Base-by-base conservation (phyloP, 805 yeast species). In the Candida mattraensis region DNA sequence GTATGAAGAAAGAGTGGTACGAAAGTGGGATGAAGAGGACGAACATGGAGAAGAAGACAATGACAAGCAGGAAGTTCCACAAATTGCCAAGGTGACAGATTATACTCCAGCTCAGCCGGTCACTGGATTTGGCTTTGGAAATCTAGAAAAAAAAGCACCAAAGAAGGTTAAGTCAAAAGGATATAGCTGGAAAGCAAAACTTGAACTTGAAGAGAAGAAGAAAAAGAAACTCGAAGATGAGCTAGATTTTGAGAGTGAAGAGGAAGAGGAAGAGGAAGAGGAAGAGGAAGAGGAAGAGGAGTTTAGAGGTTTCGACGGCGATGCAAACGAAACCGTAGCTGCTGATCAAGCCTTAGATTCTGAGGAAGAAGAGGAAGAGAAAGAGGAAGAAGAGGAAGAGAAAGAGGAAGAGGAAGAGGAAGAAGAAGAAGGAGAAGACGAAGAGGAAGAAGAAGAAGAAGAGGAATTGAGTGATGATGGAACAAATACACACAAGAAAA, bases 121-220 rank as follows among this genome's bases (percentile, higher is more conserved):
- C 30, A 64, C 69, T 2, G 46, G 46, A 1, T 83, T 83, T 57
- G 84, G 83, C 1, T 84, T 85, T 51, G 59, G 67, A 4, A 72
- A 78, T 52, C 61, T 78, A 3, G 69, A 72, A 23, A 55, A 50
- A 21, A 35, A 30, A 2, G 39, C 35, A 9, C n/a, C n/a, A n/a
- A 74, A 73, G 33, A 68, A 76, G 6, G 69, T 69, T 20, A 75
- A 73, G 36, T 64, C 72, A 18, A 77, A 72, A 56, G 76, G 72
- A 45, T 86, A 85, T 53, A 83, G 81, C 27, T 88, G 96, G 97
- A 76, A 81, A 51, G 69, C 71, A 24, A 66, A 63, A 42, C 54
- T 81, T 5, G 82, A 71, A 37, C 70, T 66, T 32, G 76, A 74
- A 27, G 62, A 61, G 30, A 64, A 70, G 30, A 67, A 64, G 35